phyloP scores from a whole-genome alignment of 805 yeast species.

The Wickerhamia fluorescens region DNA sequence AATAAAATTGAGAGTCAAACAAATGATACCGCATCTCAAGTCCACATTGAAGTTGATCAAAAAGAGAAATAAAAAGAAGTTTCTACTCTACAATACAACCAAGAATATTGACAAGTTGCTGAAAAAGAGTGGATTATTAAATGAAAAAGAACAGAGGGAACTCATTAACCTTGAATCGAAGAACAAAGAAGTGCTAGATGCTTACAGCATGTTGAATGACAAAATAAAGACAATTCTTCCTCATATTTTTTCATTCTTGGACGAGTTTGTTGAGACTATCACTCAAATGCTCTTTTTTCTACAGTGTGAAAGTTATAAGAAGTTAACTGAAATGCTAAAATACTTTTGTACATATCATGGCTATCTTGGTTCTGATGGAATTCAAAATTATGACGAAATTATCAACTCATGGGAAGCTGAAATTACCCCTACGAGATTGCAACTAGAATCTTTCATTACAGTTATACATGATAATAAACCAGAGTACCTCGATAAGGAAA shows the following conservation, averaged over 20 bases:
- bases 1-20: constrained; percentile 28
- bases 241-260: constrained; percentile 36
- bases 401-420: constrained; percentile 32
- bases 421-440: constrained; percentile 29
- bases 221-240: constrained; percentile 22
- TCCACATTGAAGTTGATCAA: constrained; percentile 33
- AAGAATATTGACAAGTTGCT: constrained; percentile 32
- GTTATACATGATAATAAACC: constrained; percentile 27
- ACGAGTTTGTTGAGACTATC: constrained; percentile 42
- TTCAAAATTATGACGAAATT: constrained; percentile 23
- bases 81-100: constrained; percentile 32
- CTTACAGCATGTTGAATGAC: constrained; percentile 30
- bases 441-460: constrained; percentile 29
- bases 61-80: constrained; percentile 35
- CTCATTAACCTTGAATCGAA: constrained; percentile 24
- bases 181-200: constrained; percentile 20
- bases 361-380: constrained; percentile 8
- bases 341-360: constrained; percentile 24
- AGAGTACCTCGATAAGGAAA: constrained; percentile 28
- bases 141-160: constrained; percentile 32
- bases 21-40: constrained; percentile 32
- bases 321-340: constrained; percentile 16
- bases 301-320: constrained; percentile 27
- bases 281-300: constrained; percentile 32
- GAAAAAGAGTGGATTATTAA: constrained; percentile 21